Evolutionary conservation across 1,284 basidiomycete genomes (phyloP), one percentile per base, ranked within the genome.

Genomic region (Leccinum solheimii): DNA sequence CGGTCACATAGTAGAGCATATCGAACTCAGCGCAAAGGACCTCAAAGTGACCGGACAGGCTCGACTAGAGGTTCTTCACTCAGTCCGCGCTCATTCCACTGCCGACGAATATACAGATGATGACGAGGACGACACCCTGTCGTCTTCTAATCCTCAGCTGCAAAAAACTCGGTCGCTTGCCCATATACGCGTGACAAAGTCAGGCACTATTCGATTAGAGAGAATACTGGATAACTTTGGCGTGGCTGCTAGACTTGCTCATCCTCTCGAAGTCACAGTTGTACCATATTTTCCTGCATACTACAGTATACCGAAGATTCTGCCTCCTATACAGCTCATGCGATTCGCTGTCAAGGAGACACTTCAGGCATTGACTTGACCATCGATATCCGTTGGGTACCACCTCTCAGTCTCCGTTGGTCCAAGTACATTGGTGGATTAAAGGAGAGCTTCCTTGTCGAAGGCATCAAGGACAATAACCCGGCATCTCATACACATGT

Each of bases 161-260:
- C 86, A 91, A 68, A 82, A 84, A 54, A 87, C 90, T 0, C 88
- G 95, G 72, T 81, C 85, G 3, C 76, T 96, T 50, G 80, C 84
- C 10, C 87, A 94, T 72, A 82, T 97, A 62, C 83, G 84, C 36
- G 72, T 96, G 50, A 80, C 80, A 36, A 86, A 85, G 67, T 89
- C 92, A 0, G 92, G 92, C 1, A 81, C 83, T 26, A 73, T 97
- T 54, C 84, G 85, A 4, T 81, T 97, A n/a, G 87, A 90, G 65
- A 83, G 84, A 34, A 86, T 95, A 16, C 69, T 86, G 16, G 94
- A 96, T 72, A 76, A 81, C n/a, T 84, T 85, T 1, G 84, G 23
- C 23, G 23, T 23, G 23, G 23, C 23, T 23, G 23, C 23, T 23
- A 23, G 23, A 23, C 23, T 23, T 23, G 23, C 23, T 23, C 23